Conservation (phyloP, 148 eudicot species). For the Amaranthus cruentus region DNA sequence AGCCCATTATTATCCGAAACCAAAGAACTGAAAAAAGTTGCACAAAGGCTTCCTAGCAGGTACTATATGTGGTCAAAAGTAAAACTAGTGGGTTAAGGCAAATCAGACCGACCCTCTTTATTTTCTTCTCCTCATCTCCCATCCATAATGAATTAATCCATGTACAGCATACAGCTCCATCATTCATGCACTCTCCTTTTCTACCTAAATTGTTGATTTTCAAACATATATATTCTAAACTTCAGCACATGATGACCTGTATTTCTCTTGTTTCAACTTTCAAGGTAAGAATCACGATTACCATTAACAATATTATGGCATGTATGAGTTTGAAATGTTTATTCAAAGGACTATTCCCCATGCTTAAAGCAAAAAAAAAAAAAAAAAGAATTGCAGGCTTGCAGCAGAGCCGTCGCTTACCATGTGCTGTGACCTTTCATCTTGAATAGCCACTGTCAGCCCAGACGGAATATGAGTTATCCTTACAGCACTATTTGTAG, state of each 20-base stretch:
- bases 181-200: not conserved
- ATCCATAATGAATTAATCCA: not conserved
- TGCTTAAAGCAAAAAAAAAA: not conserved
- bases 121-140: not conserved
- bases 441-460: conserved; percentile 78
- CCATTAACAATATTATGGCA: not conserved
- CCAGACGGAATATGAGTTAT: conserved; percentile 79
- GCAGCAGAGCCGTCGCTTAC: conserved; percentile 25
- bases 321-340: not conserved
- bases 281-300: not conserved
- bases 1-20: no score
- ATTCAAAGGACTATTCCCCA: not conserved
- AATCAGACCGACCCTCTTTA: not conserved
- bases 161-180: not conserved
- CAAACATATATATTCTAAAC: no score
- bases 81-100: no score
- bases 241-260: not conserved
- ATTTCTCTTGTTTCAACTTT: not conserved
- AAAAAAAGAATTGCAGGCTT: not conserved
- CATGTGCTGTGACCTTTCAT: conserved; percentile 89
- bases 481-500: conserved; percentile 97
- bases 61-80: no score
- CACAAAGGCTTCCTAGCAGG: no score
- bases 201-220: not conserved
- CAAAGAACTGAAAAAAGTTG: no score